Conservation (phyloP, 192 early-diverging fungal genomes). For the Backusella sp. region DNA sequence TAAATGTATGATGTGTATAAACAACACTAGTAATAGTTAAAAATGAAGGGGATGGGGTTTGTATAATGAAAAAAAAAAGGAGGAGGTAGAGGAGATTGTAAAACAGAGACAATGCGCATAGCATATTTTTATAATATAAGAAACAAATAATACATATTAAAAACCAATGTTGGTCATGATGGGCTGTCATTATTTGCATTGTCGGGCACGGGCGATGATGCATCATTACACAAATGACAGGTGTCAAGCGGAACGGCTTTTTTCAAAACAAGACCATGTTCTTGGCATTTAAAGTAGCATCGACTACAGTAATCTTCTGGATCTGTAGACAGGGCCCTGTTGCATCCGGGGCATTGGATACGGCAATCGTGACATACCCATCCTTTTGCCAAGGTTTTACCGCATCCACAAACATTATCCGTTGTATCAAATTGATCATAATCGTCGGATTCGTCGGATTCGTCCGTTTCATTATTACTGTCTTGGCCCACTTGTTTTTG, state of each 20-base stretch:
- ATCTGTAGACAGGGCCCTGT: background rate
- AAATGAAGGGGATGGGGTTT: background rate
- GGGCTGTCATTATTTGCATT: background rate
- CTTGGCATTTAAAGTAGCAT: background rate
- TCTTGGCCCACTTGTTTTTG: background rate
- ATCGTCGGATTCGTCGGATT: background rate
- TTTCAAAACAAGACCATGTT: background rate
- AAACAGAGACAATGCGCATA: background rate
- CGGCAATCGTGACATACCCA: background rate
- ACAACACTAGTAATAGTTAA: background rate
- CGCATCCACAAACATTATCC: background rate
- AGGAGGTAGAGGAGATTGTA: background rate
- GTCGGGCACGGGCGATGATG: background rate
- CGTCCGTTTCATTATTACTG: background rate
- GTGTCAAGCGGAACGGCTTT: background rate
- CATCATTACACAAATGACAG: background rate
- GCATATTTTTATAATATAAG: background rate
- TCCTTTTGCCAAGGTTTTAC: background rate
- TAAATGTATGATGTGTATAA: background rate
- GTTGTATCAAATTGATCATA: conserved; percentile 1
- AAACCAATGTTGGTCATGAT: background rate
- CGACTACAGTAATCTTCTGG: background rate
- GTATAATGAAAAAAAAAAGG: background rate
- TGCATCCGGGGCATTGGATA: background rate
- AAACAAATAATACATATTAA: background rate